Percentiles rank a stretch among this genome's conserved stretches.
These are phyloP conservation scores for Phialemonium atrogriseum DNA, from an alignment of 2,329 filamentous ascomycete species.

Conservation along the genomic window DNA sequence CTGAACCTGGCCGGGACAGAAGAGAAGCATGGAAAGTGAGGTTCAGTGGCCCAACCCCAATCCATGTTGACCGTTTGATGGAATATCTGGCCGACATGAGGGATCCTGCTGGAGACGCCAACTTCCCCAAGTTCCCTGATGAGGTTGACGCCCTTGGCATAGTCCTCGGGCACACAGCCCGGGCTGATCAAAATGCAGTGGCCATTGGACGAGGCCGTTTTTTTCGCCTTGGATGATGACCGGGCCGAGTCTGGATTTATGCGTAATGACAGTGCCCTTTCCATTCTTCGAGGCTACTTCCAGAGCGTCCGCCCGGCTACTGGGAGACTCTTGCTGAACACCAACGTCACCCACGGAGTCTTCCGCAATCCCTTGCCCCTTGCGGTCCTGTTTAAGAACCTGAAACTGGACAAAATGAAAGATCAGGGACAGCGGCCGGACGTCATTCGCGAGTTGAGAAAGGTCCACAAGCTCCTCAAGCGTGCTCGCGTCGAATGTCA, in stretches of 20 bases:
- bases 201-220: slow-evolving; percentile 39
- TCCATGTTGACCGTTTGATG: slow-evolving; percentile 31
- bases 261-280: slow-evolving; percentile 16
- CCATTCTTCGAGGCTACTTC: slow-evolving; percentile 44
- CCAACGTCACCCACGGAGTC: slow-evolving; percentile 45
- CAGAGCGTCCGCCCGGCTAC: slow-evolving; percentile 46
- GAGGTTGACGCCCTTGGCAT: slow-evolving; percentile 43
- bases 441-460: slow-evolving; percentile 11
- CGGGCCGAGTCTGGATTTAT: slow-evolving; percentile 4
- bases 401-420: slow-evolving; percentile 6
- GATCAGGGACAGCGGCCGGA: background rate
- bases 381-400: slow-evolving; percentile 18
- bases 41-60: slow-evolving; percentile 29
- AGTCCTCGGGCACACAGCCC: slow-evolving; percentile 37
- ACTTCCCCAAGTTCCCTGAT: slow-evolving; percentile 40
- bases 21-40: slow-evolving; percentile 29
- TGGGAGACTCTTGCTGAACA: slow-evolving; percentile 44
- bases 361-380: slow-evolving; percentile 35
- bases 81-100: slow-evolving; percentile 35
- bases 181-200: slow-evolving; percentile 24
- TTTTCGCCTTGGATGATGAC: slow-evolving; percentile 32
- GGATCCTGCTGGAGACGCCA: slow-evolving; percentile 23
- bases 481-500: slow-evolving; percentile 27
- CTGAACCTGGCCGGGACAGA: slow-evolving; percentile 19
- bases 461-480: slow-evolving; percentile 27